Evolutionary conservation across 2,329 filamentous ascomycete species (phyloP).

Genomic region (Akanthomyces uredinophilus): DNA sequence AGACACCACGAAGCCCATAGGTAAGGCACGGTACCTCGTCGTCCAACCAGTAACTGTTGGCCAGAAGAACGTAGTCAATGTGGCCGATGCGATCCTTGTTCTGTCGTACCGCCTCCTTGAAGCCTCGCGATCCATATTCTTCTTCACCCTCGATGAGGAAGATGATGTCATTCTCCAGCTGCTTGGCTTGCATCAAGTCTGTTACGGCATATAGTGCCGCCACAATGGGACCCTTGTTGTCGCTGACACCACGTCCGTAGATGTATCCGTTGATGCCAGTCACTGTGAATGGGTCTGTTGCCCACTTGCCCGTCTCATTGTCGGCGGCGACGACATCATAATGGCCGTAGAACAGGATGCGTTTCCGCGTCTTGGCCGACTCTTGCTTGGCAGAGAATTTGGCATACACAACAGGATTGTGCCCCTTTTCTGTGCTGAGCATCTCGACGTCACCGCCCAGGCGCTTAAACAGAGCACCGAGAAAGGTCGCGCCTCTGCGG

Average conservation of each 20-base stretch:
- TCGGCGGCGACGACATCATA: slow-evolving; percentile 96
- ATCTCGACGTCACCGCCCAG: slow-evolving; percentile 87
- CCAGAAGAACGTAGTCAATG: slow-evolving; percentile 89
- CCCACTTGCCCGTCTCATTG: slow-evolving; percentile 76
- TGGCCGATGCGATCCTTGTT: slow-evolving; percentile 82
- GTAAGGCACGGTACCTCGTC: slow-evolving; percentile 93
- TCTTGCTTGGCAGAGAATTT: slow-evolving; percentile 74
- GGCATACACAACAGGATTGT: slow-evolving; percentile 91
- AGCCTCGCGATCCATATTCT: slow-evolving; percentile 87
- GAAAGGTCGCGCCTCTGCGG: slow-evolving; percentile 82
- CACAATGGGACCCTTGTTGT: slow-evolving; percentile 95
- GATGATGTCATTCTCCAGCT: slow-evolving; percentile 78
- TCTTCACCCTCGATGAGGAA: slow-evolving; percentile 97
- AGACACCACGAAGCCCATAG: slow-evolving; percentile 86
- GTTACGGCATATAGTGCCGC: slow-evolving; percentile 91
- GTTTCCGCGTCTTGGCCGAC: slow-evolving; percentile 64
- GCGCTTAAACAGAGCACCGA: slow-evolving; percentile 85
- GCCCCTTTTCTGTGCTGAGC: slow-evolving; percentile 71
- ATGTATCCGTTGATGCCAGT: slow-evolving; percentile 86
- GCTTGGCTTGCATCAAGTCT: slow-evolving; percentile 78
- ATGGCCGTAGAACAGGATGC: slow-evolving; percentile 93
- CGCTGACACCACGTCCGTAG: slow-evolving; percentile 92
- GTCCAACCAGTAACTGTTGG: slow-evolving; percentile 98
- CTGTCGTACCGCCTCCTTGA: slow-evolving; percentile 72
- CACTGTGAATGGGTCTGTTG: slow-evolving; percentile 81